These are phyloP conservation scores for Alternaria hordeiaustralica DNA, from an alignment of 2,329 filamentous ascomycete genomes.

Conservation along the genomic window DNA sequence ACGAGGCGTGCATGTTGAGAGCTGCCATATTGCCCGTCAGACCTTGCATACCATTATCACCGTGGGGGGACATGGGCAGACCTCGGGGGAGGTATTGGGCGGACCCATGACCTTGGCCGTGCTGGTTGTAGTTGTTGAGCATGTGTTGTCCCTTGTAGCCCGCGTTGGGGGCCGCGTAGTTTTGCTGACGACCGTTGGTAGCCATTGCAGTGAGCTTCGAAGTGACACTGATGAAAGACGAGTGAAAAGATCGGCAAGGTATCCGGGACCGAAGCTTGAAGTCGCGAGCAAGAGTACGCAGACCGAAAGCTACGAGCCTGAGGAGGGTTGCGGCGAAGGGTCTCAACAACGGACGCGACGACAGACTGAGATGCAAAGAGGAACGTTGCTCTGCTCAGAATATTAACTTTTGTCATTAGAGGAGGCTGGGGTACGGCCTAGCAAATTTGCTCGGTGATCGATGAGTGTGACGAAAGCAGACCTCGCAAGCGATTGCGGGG, in stretches of 20 bases:
- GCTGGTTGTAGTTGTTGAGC: constrained; percentile 38
- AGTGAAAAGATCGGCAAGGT: background rate
- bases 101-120: constrained; percentile 38
- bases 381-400: constrained; percentile 36
- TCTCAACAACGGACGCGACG: constrained; percentile 21
- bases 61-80: constrained; percentile 41
- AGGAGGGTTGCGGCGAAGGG: constrained; percentile 15
- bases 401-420: constrained; percentile 17
- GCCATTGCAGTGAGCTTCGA: constrained; percentile 28
- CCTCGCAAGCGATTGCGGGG: constrained; percentile 1
- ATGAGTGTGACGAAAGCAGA: constrained; percentile 28
- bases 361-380: constrained; percentile 40
- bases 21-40: constrained; percentile 46
- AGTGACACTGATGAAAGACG: constrained; percentile 1
- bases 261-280: background rate
- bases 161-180: constrained; percentile 30
- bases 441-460: constrained; percentile 12
- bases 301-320: constrained; percentile 12
- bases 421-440: background rate
- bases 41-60: constrained; percentile 39
- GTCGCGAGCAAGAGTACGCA: constrained; percentile 9
- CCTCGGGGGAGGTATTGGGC: constrained; percentile 46
- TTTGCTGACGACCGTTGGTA: constrained; percentile 41
- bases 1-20: constrained; percentile 45
- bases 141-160: constrained; percentile 44